Evolutionary conservation across 2,329 filamentous ascomycete species (phyloP).

Genomic region (Aspergillus oerlinghausenensis): DNA sequence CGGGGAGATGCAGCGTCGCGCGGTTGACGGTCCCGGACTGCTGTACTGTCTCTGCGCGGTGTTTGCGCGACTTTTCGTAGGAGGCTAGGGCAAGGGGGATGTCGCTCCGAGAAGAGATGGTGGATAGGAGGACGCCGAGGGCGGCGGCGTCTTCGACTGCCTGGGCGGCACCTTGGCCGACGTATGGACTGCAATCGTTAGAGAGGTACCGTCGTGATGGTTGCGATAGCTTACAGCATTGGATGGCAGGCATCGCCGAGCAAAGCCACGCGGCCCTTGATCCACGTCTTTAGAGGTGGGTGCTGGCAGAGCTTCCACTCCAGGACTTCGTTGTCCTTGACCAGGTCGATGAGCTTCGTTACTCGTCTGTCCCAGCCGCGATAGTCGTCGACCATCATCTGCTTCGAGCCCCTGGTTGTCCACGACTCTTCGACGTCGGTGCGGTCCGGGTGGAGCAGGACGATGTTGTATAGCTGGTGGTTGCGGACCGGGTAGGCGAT

Average conservation of each 20-base stretch:
- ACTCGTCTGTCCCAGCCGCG: slow-evolving; percentile 58
- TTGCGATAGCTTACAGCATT: slow-evolving; percentile 32
- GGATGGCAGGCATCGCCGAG: slow-evolving; percentile 45
- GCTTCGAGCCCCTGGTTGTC: slow-evolving; percentile 60
- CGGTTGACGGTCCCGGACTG: slow-evolving; percentile 34
- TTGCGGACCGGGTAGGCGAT: slow-evolving; percentile 71
- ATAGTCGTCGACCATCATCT: slow-evolving; percentile 58
- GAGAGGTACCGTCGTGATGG: too few species aligned
- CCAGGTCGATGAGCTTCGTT: slow-evolving; percentile 55
- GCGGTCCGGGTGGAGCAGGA: slow-evolving; percentile 57
- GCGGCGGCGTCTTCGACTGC: slow-evolving; percentile 41
- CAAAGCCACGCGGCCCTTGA: slow-evolving; percentile 31
- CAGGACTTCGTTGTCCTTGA: slow-evolving; percentile 49
- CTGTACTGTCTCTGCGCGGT: slow-evolving; percentile 37
- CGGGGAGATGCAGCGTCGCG: slow-evolving; percentile 34
- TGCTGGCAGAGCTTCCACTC: slow-evolving; percentile 37
- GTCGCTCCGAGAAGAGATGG: slow-evolving; percentile 26
- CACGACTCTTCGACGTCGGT: slow-evolving; percentile 60
- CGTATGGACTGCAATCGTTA: slow-evolving; percentile 23
- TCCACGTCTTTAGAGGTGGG: slow-evolving; percentile 32
- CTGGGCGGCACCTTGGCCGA: slow-evolving; percentile 46
- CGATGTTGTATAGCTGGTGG: slow-evolving; percentile 63
- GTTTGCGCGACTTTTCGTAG: slow-evolving; percentile 37
- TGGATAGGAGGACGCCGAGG: slow-evolving; percentile 30
- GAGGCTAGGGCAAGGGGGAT: slow-evolving; percentile 31